These are phyloP conservation scores for Aspergillus alliaceus DNA, from an alignment of 2,329 filamentous ascomycete species.

Conservation along the genomic window DNA sequence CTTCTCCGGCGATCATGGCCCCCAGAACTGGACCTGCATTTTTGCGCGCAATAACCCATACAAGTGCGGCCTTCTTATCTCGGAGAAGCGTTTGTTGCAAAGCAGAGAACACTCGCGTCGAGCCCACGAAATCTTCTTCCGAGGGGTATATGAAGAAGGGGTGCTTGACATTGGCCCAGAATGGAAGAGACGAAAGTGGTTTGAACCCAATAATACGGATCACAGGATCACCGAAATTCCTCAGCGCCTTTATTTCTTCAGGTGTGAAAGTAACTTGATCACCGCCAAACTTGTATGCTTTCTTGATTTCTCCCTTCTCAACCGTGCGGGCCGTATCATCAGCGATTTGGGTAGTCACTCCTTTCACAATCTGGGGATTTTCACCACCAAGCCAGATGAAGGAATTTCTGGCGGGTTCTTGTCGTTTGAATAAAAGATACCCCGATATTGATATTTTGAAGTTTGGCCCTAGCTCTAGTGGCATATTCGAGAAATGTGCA, in stretches of 20 bases:
- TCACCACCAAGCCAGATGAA: slow-evolving; percentile 91
- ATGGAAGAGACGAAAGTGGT: slow-evolving; percentile 67
- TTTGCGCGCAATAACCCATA: slow-evolving; percentile 82
- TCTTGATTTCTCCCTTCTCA: slow-evolving; percentile 78
- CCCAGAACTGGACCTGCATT: slow-evolving; percentile 79
- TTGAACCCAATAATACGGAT: slow-evolving; percentile 96
- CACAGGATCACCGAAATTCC: slow-evolving; percentile 76
- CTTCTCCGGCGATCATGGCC: slow-evolving; percentile 75
- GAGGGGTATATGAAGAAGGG: slow-evolving; percentile 92
- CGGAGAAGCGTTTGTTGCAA: slow-evolving; percentile 82
- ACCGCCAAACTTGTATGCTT: slow-evolving; percentile 94
- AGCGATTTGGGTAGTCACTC: slow-evolving; percentile 72
- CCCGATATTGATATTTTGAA: slow-evolving; percentile 89
- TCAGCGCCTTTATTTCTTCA: slow-evolving; percentile 77
- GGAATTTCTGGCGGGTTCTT: slow-evolving; percentile 76
- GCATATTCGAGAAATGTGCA: slow-evolving; percentile 81
- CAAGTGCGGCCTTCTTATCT: slow-evolving; percentile 77
- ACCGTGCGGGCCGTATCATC: slow-evolving; percentile 76
- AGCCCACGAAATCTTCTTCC: slow-evolving; percentile 86
- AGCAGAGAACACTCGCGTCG: slow-evolving; percentile 87
- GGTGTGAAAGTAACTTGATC: slow-evolving; percentile 82
- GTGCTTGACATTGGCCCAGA: slow-evolving; percentile 83
- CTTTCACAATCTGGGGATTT: slow-evolving; percentile 73
- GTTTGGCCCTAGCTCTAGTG: slow-evolving; percentile 81
- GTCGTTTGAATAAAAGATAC: slow-evolving; percentile 83